Evolutionary conservation across 2,329 filamentous ascomycete genomes (phyloP).

Genomic region (Microcera coccophila): DNA sequence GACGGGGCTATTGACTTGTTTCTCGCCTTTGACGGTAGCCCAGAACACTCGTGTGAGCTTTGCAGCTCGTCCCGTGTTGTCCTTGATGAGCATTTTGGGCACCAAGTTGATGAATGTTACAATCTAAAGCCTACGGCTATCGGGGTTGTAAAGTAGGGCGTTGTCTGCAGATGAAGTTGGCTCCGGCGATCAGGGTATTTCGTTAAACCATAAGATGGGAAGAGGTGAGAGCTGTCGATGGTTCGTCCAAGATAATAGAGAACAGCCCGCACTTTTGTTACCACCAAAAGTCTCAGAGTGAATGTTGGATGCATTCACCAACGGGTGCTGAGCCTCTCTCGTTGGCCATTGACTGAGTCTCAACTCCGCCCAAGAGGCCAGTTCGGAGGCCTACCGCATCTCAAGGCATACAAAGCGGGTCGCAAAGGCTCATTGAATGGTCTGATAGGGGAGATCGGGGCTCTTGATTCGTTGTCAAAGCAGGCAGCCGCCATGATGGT

Average conservation of each 20-base stretch:
- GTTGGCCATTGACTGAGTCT: not conserved
- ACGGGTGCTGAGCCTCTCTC: not conserved
- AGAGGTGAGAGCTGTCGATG: no score
- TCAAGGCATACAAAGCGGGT: slow-evolving; percentile 4
- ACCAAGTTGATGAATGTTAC: no score
- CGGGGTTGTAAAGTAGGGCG: no score
- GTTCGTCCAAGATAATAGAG: no score
- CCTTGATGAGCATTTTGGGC: no score
- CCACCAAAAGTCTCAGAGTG: no score
- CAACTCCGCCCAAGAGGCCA: slow-evolving; percentile 6
- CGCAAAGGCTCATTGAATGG: not conserved
- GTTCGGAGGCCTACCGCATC: not conserved
- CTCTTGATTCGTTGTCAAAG: slow-evolving; percentile 11
- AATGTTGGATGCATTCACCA: no score
- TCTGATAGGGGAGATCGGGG: not conserved
- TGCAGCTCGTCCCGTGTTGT: slow-evolving; percentile 9
- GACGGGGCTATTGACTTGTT: slow-evolving; percentile 9
- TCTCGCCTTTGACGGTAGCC: slow-evolving; percentile 14
- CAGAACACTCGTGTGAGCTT: slow-evolving; percentile 18
- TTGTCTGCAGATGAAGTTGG: no score
- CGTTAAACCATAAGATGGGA: no score
- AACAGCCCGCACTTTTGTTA: no score
- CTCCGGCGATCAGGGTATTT: no score
- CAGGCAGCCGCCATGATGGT: slow-evolving; percentile 10
- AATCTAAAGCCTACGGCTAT: no score